Percentiles rank a stretch among this genome's conserved stretches.
phyloP scores from a whole-genome alignment of 2,329 filamentous ascomycete species.

The Aspergillus unguis region DNA sequence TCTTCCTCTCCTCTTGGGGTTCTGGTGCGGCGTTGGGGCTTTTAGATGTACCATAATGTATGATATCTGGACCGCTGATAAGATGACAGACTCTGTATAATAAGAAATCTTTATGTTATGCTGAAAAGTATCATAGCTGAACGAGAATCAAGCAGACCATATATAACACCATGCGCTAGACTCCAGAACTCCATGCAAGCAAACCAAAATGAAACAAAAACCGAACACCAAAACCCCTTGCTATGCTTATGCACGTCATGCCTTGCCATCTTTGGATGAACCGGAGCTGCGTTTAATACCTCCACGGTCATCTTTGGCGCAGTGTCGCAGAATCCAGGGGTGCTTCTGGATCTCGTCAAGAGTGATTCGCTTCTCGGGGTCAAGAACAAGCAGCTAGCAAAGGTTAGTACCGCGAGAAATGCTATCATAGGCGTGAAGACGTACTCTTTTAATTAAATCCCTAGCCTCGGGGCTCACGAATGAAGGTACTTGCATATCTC shows the following conservation, averaged over 20 bases:
- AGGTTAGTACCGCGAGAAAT: slow-evolving; percentile 19
- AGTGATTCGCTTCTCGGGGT: slow-evolving; percentile 88
- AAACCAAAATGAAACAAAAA: slow-evolving; percentile 12
- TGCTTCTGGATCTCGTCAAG: slow-evolving; percentile 85
- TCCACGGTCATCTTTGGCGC: slow-evolving; percentile 54
- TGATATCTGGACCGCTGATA: slow-evolving; percentile 6
- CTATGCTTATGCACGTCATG: slow-evolving; percentile 23
- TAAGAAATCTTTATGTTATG: neutral
- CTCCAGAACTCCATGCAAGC: slow-evolving; percentile 16
- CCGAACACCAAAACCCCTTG: slow-evolving; percentile 20
- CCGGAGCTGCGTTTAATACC: slow-evolving; percentile 43
- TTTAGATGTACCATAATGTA: slow-evolving; percentile 16
- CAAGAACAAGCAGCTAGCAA: slow-evolving; percentile 74
- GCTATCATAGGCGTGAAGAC: slow-evolving; percentile 4
- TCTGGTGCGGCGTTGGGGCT: neutral
- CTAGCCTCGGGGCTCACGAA: slow-evolving; percentile 88
- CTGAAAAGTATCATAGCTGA: slow-evolving; percentile 6
- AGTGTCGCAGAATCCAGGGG: slow-evolving; percentile 97
- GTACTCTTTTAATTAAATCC: slow-evolving; percentile 85
- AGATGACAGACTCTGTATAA: slow-evolving; percentile 2
- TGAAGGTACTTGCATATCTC: slow-evolving; percentile 86
- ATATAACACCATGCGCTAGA: slow-evolving; percentile 2
- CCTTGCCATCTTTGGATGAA: slow-evolving; percentile 33
- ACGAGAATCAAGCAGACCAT: slow-evolving; percentile 1
- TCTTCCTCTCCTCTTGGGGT: neutral